phyloP scores from a whole-genome alignment of 176 grass and related monocot genomes.

The Carex scoparia region DNA sequence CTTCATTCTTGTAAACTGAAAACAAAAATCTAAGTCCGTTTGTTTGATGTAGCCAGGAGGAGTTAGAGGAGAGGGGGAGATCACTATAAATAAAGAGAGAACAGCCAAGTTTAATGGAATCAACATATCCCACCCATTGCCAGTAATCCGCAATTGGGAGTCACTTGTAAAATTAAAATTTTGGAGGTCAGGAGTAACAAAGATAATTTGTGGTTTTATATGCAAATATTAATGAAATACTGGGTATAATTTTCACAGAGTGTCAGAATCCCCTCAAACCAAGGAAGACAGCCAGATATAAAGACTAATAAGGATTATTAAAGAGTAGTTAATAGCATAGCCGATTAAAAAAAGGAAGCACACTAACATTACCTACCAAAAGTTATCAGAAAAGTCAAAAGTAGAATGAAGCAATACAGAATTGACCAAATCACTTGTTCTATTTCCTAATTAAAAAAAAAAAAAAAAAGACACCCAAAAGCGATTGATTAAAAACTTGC shows the following conservation, averaged over 20 bases:
- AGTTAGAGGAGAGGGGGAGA: neutral
- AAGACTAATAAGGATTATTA: neutral
- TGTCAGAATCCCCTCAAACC: neutral
- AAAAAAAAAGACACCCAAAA: neutral
- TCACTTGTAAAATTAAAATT: neutral
- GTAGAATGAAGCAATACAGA: neutral
- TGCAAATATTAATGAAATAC: neutral
- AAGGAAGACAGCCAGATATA: neutral
- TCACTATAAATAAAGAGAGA: neutral
- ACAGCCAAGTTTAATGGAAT: neutral
- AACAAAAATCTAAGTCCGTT: neutral
- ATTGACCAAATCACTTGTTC: constrained; percentile 16
- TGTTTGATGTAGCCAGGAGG: neutral
- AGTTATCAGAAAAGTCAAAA: constrained; percentile 17
- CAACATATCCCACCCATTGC: neutral
- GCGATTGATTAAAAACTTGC: neutral
- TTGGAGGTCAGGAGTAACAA: neutral
- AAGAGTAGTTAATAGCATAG: neutral
- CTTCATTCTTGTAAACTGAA: neutral
- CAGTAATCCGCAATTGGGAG: neutral
- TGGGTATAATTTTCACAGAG: neutral
- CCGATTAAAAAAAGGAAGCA: neutral
- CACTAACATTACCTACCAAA: neutral
- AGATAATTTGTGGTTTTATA: neutral
- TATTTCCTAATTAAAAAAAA: neutral